phyloP scores from a whole-genome alignment of 1,284 basidiomycete genomes.

The Hymenochaete sp. region DNA sequence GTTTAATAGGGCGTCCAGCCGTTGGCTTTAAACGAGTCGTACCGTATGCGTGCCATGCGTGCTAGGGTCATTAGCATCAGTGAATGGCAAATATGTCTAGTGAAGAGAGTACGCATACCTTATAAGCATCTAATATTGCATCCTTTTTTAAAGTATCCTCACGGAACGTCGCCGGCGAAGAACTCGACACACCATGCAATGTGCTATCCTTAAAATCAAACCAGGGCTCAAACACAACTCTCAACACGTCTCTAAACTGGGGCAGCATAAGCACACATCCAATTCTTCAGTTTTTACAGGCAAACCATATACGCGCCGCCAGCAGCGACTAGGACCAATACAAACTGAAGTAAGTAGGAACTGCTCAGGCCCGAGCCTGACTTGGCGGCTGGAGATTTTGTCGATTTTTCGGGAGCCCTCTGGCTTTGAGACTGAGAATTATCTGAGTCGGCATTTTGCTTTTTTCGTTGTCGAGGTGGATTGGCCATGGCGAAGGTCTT shows the following conservation, averaged over 20 bases:
- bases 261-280: neutral
- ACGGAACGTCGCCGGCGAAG: slow-evolving; percentile 25
- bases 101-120: slow-evolving; percentile 37
- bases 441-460: too few species aligned
- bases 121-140: slow-evolving; percentile 70
- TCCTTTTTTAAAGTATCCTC: slow-evolving; percentile 58
- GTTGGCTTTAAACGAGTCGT: neutral
- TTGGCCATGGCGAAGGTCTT: too few species aligned
- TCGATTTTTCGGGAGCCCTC: too few species aligned
- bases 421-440: too few species aligned
- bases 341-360: too few species aligned
- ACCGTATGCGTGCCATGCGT: slow-evolving; percentile 79
- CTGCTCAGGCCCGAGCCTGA: too few species aligned
- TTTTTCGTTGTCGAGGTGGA: too few species aligned
- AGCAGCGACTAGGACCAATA: neutral
- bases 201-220: slow-evolving; percentile 17
- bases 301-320: slow-evolving; percentile 3
- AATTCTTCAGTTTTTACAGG: neutral
- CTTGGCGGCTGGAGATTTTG: too few species aligned
- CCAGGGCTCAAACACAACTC: slow-evolving; percentile 18
- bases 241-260: slow-evolving; percentile 17
- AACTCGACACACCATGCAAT: slow-evolving; percentile 19
- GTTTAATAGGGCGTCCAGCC: neutral
- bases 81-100: neutral
- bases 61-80: slow-evolving; percentile 32